Evolutionary conservation across 495 filamentous ascomycete species (phyloP).

Genomic region (Chaetomium fimeti): DNA sequence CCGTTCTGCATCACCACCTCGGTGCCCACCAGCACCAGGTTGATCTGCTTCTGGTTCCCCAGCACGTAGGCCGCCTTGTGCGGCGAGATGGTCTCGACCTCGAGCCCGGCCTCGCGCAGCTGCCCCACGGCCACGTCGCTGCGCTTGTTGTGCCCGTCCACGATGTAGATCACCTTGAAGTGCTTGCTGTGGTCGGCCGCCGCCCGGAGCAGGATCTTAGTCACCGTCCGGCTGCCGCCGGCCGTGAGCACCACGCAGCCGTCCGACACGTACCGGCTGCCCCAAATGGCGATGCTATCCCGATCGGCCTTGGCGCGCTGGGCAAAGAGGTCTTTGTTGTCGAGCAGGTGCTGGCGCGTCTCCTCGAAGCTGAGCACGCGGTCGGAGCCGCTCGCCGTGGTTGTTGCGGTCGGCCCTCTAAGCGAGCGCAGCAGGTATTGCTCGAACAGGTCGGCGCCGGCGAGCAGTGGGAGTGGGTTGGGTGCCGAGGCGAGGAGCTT

Average conservation of each 20-base stretch:
- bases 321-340: constrained; percentile 81
- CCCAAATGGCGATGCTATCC: constrained; percentile 75
- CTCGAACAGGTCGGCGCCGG: constrained; percentile 94
- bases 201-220: constrained; percentile 69
- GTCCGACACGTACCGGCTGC: constrained; percentile 72
- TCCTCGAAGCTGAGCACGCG: constrained; percentile 69
- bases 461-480: constrained; percentile 87
- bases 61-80: constrained; percentile 83
- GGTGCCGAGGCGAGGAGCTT: constrained; percentile 65
- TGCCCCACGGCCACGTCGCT: constrained; percentile 59
- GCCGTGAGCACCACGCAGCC: constrained; percentile 80
- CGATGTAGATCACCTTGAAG: constrained; percentile 86
- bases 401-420: constrained; percentile 43
- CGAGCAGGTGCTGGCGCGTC: constrained; percentile 75
- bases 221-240: constrained; percentile 80
- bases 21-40: constrained; percentile 85
- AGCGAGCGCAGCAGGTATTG: constrained; percentile 73
- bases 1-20: constrained; percentile 94
- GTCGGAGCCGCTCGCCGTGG: constrained; percentile 53
- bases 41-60: constrained; percentile 60
- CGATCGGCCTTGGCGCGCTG: constrained; percentile 80
- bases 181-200: constrained; percentile 57
- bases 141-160: constrained; percentile 50
- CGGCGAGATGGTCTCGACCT: constrained; percentile 75
- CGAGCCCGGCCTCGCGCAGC: constrained; percentile 70